phyloP scores from a whole-genome alignment of 78 protist genomes.

The Dictyostelium capitatum region DNA sequence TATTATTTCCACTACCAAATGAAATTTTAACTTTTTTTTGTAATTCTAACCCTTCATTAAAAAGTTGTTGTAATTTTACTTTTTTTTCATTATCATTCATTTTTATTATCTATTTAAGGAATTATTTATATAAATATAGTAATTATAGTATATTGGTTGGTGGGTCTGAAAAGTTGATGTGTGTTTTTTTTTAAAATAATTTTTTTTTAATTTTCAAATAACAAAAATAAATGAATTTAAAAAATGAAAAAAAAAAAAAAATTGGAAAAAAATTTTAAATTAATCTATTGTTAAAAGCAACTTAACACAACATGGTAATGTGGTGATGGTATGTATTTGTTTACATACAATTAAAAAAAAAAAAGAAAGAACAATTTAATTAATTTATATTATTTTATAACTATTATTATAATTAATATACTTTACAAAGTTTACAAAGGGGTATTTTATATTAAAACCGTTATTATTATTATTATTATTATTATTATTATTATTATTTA shows the following conservation, averaged over 20 bases:
- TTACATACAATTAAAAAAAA: background rate
- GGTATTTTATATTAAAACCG: background rate
- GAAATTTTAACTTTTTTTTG: background rate
- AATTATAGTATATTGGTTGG: background rate
- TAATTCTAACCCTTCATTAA: background rate
- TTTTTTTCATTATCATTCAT: background rate
- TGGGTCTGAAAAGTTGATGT: too few relatives aligned
- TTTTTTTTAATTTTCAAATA: background rate
- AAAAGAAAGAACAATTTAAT: background rate
- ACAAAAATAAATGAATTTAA: background rate
- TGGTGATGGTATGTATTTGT: too few relatives aligned
- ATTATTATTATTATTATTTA: background rate
- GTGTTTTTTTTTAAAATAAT: too few relatives aligned
- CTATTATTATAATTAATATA: background rate
- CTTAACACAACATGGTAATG: too few relatives aligned
- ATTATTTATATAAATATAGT: background rate
- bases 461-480: background rate
- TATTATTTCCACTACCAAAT: background rate
- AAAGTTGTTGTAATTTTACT: conserved; percentile 12
- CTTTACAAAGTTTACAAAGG: background rate
- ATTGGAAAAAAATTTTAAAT: background rate
- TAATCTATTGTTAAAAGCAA: background rate
- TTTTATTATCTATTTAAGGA: background rate
- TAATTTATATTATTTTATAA: background rate
- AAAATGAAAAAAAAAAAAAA: background rate